These are phyloP conservation scores for Syzygium oleosum DNA, from an alignment of 345 rosid genomes.

Conservation along the genomic window DNA sequence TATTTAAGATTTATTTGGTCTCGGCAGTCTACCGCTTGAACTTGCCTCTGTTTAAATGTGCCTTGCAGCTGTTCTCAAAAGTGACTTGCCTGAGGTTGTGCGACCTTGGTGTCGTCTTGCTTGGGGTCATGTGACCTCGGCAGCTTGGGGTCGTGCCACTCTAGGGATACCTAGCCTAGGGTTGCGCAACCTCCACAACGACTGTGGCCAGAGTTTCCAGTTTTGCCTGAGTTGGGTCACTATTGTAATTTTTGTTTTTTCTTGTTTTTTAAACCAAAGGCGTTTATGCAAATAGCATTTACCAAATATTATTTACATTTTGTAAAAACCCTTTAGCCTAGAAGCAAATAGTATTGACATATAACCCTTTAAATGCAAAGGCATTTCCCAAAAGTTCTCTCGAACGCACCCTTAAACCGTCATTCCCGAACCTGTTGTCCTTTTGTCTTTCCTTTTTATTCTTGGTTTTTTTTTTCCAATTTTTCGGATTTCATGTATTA, in stretches of 20 bases:
- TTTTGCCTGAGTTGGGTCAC: accelerated
- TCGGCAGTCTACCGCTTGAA: accelerated
- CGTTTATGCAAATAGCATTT: background rate
- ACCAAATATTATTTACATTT: background rate
- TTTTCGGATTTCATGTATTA: background rate
- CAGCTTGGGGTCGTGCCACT: background rate
- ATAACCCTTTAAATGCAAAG: background rate
- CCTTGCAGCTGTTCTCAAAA: background rate
- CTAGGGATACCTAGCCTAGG: background rate
- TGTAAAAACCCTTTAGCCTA: background rate
- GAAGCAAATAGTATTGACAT: background rate
- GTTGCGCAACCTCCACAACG: accelerated
- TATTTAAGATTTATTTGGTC: background rate
- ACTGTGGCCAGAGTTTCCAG: background rate
- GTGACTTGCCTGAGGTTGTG: background rate
- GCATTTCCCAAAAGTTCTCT: background rate
- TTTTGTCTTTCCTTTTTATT: background rate
- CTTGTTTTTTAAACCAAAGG: background rate
- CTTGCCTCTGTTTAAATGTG: accelerated
- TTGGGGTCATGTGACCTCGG: background rate
- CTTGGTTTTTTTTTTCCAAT: background rate
- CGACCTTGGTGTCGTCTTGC: background rate
- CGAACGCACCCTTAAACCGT: background rate
- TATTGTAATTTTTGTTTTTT: background rate
- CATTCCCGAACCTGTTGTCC: background rate